These are phyloP conservation scores for Chaetomium sp. DNA, from an alignment of 2,329 filamentous ascomycete genomes.

Conservation along the genomic window DNA sequence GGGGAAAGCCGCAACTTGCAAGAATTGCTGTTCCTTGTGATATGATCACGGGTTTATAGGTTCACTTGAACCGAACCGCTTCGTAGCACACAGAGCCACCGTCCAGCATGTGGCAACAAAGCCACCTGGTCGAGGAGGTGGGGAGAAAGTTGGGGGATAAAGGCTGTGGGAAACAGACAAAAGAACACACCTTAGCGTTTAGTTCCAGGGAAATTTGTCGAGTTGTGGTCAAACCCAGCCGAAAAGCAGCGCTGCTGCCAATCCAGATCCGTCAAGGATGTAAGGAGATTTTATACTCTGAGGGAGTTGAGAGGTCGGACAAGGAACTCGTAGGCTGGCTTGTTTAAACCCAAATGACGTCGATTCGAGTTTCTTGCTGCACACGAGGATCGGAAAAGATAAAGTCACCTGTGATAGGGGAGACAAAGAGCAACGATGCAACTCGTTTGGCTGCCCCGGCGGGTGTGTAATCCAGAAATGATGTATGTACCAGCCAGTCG, in stretches of 20 bases:
- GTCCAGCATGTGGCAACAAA: neutral
- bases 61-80: too few species aligned
- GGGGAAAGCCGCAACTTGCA: too few species aligned
- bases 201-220: constrained; percentile 4
- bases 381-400: constrained; percentile 8
- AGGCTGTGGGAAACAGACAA: neutral
- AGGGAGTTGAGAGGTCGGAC: constrained; percentile 7
- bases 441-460: constrained; percentile 14
- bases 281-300: constrained; percentile 18
- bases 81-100: neutral
- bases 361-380: constrained; percentile 11
- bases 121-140: neutral
- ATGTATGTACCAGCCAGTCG: constrained; percentile 2
- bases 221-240: constrained; percentile 25
- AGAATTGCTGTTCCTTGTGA: too few species aligned
- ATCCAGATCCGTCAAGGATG: constrained; percentile 27
- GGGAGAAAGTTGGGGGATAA: neutral
- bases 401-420: constrained; percentile 15
- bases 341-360: constrained; percentile 12
- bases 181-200: constrained; percentile 5
- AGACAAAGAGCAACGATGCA: constrained; percentile 12
- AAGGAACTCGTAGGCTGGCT: neutral
- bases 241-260: constrained; percentile 26
- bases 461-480: constrained; percentile 15
- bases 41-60: too few species aligned